Evolutionary conservation across 371 early-diverging fungal species (phyloP), one percentile per base, ranked within the genome.

Genomic region (Mortierella sp.): DNA sequence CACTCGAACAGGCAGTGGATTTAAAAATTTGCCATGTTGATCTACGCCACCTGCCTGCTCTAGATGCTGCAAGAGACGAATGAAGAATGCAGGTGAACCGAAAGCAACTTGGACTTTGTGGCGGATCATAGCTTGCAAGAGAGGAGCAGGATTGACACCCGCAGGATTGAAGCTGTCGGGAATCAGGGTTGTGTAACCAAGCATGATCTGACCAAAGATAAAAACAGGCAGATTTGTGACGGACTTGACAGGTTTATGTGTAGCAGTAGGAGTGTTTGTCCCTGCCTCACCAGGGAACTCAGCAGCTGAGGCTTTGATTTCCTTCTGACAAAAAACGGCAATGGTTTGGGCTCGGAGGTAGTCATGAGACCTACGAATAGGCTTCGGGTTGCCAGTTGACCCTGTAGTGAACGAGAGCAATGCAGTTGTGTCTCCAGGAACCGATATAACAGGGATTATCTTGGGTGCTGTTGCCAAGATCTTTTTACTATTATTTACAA

Each of bases 141-240:
- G 70, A 45, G 76, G 81, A 11, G 54, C 76, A 40, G 81, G 81
- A 35, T 66, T 76, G 40, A 76, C 73, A 3, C 81, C 81, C 1
- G 81, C 76, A 14, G 81, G 81, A 32, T 81, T 81, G 59, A 81
- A 81, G 67, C 72, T 81, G 30, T 81, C 81, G 12, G 81, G 81
- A 51, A 81, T 81, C 51, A 81, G 32, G 37, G 81, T 81, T 22
- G 81, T 81, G 68, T 75, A 81, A 37, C 81, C 81, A 10, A 81
- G 73, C 81, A 81, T 81, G 51, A 81, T 81, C 57, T 81, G 81
- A 5, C 81, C 81, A 55, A 81, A 81, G 37, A 81, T 81, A 51
- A 81, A 81, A 9, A 72, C 76, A 2, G 81, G 81, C 45, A 81
- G 59, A 69, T 81, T 81, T 62, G 81, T 81, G 20, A 81, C 73